These are phyloP conservation scores for Neofusicoccum laricinum DNA, from an alignment of 2,329 filamentous ascomycete genomes.

Conservation along the genomic window DNA sequence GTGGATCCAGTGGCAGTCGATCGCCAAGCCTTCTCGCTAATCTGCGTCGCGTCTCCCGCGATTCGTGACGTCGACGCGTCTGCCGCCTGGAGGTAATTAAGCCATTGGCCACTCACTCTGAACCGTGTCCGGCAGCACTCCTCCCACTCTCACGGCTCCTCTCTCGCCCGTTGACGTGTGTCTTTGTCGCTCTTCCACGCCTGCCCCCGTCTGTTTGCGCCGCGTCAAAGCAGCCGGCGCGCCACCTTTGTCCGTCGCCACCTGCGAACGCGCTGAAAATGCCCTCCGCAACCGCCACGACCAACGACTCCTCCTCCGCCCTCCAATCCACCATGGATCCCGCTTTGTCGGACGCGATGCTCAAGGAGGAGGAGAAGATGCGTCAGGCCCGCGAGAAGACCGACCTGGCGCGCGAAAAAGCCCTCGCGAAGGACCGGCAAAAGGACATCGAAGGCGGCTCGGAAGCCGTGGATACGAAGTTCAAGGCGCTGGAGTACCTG, in stretches of 20 bases:
- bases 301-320: background rate
- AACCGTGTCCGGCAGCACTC: background rate
- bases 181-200: too few relatives aligned
- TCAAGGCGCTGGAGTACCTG: slow-evolving; percentile 51
- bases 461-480: slow-evolving; percentile 48
- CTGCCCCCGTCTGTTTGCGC: background rate
- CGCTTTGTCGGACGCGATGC: slow-evolving; percentile 28
- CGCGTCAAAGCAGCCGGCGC: background rate
- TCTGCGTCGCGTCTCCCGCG: slow-evolving; percentile 17
- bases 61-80: slow-evolving; percentile 17
- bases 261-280: background rate
- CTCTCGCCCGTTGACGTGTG: background rate
- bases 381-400: slow-evolving; percentile 39
- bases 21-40: slow-evolving; percentile 15
- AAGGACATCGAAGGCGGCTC: slow-evolving; percentile 46
- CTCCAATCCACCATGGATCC: slow-evolving; percentile 17
- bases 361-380: slow-evolving; percentile 47
- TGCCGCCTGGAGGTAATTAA: slow-evolving; percentile 7
- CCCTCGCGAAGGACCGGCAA: slow-evolving; percentile 44
- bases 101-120: slow-evolving; percentile 14
- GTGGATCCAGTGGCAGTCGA: background rate
- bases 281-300: background rate
- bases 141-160: background rate
- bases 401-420: slow-evolving; percentile 44
- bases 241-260: background rate